These are phyloP conservation scores for Vanrija humicola DNA, from an alignment of 1,284 basidiomycete genomes.

Conservation along the genomic window DNA sequence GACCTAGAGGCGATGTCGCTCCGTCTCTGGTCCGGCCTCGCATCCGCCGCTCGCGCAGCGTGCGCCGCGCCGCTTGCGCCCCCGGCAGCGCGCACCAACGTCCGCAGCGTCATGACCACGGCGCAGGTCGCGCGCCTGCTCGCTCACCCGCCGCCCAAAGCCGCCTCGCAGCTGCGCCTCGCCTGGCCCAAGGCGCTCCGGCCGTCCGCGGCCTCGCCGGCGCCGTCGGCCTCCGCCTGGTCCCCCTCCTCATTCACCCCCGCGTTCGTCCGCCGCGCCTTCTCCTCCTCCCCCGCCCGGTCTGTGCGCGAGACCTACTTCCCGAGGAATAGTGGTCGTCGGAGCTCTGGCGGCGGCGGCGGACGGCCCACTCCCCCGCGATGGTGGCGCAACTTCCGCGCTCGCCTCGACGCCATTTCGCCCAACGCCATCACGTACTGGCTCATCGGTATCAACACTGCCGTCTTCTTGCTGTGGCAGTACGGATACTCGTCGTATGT, in stretches of 20 bases:
- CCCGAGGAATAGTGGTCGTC: background rate
- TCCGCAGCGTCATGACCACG: background rate
- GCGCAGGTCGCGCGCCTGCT: background rate
- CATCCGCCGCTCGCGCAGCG: background rate
- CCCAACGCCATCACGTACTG: conserved; percentile 2
- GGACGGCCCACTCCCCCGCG: background rate
- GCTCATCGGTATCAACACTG: conserved; percentile 42
- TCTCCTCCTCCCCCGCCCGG: background rate
- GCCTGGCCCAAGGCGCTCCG: too few relatives aligned
- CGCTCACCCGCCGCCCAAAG: too few relatives aligned
- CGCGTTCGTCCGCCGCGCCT: background rate
- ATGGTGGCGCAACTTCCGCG: background rate
- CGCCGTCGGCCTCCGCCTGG: background rate
- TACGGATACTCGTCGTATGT: conserved; percentile 40
- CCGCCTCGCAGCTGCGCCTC: too few relatives aligned
- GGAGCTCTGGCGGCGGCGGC: background rate
- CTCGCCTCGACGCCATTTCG: conserved; percentile 1
- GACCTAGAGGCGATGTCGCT: conserved; percentile 7
- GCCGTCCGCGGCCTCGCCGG: too few relatives aligned
- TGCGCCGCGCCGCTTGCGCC: background rate
- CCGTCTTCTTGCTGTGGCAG: conserved; percentile 45
- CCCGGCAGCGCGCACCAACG: background rate
- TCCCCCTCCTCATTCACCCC: conserved; percentile 1
- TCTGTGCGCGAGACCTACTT: conserved; percentile 2
- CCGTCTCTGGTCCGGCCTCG: conserved; percentile 9